Base-by-base conservation (phyloP, 176 grass and related monocot genomes). In the Eleusine coracana region DNA sequence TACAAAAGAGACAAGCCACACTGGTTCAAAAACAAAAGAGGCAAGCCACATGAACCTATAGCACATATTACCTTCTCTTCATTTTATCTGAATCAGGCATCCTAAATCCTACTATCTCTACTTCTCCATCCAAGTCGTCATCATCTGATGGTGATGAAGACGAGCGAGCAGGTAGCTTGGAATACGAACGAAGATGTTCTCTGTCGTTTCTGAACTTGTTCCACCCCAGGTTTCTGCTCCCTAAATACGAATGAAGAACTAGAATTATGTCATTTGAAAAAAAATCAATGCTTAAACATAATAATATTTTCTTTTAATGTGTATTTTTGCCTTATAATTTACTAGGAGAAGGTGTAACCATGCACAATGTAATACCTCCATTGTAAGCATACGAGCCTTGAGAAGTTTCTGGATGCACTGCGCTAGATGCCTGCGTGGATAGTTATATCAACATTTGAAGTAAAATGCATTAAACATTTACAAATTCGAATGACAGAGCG, bases 61-160 rank as follows among this genome's bases (percentile, higher is more conserved):
- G 2, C 7, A 74, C 14, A 62, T 27, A 5, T 88, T 83, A 97
- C 95, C 95, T 94, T 71, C 85, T 97, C 38, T 77, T 81, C 58
- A 73, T 59, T 80, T 91, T 97, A 54, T 82, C 86, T 58, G 84
- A 70, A 15, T 62, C 63, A 75, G 88, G 86, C 38, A 84, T 70
- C 66, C 58, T 85, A 62, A 83, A 87, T 81, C 93, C 86, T 67
- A 69, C 71, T 52, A 52, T 87, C 46, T 97, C 88, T 66, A 68
- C 71, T 80, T 83, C 88, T 45, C 88, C 90, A 40, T 94, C 88
- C 78, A 91, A 56, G 23, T 90, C 87, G 10, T 91, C 88, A 56
- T 91, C 92, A 37, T 94, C 90, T 38, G 92, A 87, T 23, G 65
- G 88, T 58, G 95, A 92, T 59, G 88, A 94, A 15, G 92, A 91